A percentile compares a stretch with the other conserved stretches of the same genome.
phyloP scores from a whole-genome alignment of 768 basidiomycete genomes.

The Tylopilus felleus region DNA sequence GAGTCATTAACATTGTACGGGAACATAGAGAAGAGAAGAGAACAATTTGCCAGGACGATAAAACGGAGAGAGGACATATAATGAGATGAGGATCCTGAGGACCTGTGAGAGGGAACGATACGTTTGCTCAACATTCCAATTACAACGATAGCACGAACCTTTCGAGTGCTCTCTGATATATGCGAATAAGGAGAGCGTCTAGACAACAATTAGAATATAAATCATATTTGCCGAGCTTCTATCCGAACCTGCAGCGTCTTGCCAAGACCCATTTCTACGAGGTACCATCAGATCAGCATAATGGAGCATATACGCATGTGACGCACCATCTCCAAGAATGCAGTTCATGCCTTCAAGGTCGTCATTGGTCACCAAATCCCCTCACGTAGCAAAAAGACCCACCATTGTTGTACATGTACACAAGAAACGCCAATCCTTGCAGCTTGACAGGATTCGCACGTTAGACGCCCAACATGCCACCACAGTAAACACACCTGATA shows the following conservation, averaged over 20 bases:
- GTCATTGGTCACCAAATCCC: background rate
- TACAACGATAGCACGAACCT: constrained; percentile 27
- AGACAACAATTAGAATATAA: constrained; percentile 1
- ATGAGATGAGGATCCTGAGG: constrained; percentile 62
- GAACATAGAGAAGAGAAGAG: constrained; percentile 5
- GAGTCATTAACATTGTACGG: background rate
- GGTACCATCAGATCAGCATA: background rate
- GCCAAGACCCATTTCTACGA: constrained; percentile 58
- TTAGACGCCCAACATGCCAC: constrained; percentile 7
- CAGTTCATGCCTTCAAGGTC: constrained; percentile 53
- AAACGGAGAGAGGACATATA: constrained; percentile 68
- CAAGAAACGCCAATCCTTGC: constrained; percentile 62
- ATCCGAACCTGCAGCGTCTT: constrained; percentile 55
- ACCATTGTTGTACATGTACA: constrained; percentile 68
- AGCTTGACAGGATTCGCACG: constrained; percentile 32
- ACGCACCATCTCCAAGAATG: constrained; percentile 67
- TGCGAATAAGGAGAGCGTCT: constrained; percentile 64
- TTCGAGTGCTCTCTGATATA: constrained; percentile 55
- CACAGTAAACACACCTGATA: constrained; percentile 51
- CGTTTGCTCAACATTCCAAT: background rate
- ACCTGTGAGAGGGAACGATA: constrained; percentile 22
- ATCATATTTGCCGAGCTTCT: background rate
- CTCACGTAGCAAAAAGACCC: constrained; percentile 1
- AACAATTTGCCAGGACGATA: constrained; percentile 57
- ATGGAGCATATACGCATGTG: too few species aligned